phyloP scores from a whole-genome alignment of 345 rosid species.

The Stellera chamaejasme region DNA sequence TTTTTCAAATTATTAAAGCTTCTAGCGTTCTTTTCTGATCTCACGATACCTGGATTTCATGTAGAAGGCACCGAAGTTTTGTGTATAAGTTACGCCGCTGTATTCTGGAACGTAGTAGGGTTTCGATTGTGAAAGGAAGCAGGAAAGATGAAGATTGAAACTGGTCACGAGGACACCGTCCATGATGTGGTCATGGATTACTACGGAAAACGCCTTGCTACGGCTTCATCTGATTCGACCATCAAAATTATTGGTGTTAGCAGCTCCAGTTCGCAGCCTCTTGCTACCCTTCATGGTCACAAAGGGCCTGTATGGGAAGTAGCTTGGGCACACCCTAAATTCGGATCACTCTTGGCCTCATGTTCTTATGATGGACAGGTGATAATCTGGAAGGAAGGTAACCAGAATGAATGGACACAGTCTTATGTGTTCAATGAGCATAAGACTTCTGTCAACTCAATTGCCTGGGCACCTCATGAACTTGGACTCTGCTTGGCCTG shows the following conservation, averaged over 20 bases:
- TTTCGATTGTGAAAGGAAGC: background rate
- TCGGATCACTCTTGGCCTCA: constrained; percentile 12
- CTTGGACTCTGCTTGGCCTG: constrained; percentile 15
- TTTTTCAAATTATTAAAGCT: too few species aligned
- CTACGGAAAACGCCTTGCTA: constrained; percentile 16
- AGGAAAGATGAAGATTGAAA: constrained; percentile 13
- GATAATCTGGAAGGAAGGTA: constrained; percentile 15
- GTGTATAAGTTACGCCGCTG: too few species aligned
- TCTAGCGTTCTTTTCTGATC: too few species aligned
- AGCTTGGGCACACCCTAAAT: constrained; percentile 14
- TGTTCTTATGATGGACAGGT: constrained; percentile 14
- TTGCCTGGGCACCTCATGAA: constrained; percentile 17
- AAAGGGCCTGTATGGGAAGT: constrained; percentile 15
- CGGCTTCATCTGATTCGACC: constrained; percentile 10
- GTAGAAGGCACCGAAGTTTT: too few species aligned
- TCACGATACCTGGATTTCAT: too few species aligned
- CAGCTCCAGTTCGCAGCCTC: constrained; percentile 8
- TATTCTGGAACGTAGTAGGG: too few species aligned
- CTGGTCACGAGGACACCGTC: constrained; percentile 15
- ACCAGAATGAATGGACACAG: constrained; percentile 13
- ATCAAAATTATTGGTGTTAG: constrained; percentile 15
- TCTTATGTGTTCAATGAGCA: constrained; percentile 15
- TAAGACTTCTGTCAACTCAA: constrained; percentile 15
- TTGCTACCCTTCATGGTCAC: constrained; percentile 9
- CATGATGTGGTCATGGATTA: constrained; percentile 19